These are phyloP conservation scores for Coemansia sp. DNA, from an alignment of 192 early-diverging fungal genomes.

Conservation along the genomic window DNA sequence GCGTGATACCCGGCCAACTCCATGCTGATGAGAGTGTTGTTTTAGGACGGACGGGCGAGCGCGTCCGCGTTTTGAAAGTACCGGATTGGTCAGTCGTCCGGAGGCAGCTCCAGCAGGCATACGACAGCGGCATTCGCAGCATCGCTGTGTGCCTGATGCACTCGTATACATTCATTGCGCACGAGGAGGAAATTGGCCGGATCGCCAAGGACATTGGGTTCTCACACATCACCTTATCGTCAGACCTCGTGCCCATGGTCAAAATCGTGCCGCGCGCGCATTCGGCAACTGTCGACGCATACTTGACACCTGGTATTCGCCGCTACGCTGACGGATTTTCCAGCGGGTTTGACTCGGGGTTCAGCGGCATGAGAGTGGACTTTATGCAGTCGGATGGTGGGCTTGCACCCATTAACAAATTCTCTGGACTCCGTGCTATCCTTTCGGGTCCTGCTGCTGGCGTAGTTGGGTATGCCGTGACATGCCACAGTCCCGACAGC, in stretches of 20 bases:
- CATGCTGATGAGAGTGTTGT: conserved; percentile 32
- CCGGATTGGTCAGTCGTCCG: conserved; percentile 62
- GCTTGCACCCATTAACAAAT: conserved; percentile 78
- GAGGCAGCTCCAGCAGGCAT: conserved; percentile 60
- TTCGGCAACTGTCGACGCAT: conserved; percentile 88
- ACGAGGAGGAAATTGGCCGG: conserved; percentile 71
- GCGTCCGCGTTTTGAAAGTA: conserved; percentile 66
- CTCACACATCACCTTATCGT: conserved; percentile 81
- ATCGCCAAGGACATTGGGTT: conserved; percentile 78
- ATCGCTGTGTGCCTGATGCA: conserved; percentile 94
- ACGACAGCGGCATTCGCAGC: conserved; percentile 74
- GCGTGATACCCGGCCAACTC: not conserved
- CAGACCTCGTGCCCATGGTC: conserved; percentile 85
- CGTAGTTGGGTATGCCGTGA: conserved; percentile 82
- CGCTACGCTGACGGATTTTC: conserved; percentile 85
- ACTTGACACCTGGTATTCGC: conserved; percentile 90
- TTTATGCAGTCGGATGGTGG: conserved; percentile 99
- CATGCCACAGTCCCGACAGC: conserved; percentile 41
- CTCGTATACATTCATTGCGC: conserved; percentile 86
- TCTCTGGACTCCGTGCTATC: conserved; percentile 87
- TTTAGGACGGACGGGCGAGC: conserved; percentile 86
- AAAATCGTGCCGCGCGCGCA: conserved; percentile 93
- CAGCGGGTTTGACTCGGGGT: conserved; percentile 74
- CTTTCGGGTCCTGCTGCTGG: conserved; percentile 95
- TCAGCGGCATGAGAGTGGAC: conserved; percentile 66